Evolutionary conservation across 192 early-diverging fungal genomes (phyloP).

Genomic region (Rhizoclosmatium globosum): DNA sequence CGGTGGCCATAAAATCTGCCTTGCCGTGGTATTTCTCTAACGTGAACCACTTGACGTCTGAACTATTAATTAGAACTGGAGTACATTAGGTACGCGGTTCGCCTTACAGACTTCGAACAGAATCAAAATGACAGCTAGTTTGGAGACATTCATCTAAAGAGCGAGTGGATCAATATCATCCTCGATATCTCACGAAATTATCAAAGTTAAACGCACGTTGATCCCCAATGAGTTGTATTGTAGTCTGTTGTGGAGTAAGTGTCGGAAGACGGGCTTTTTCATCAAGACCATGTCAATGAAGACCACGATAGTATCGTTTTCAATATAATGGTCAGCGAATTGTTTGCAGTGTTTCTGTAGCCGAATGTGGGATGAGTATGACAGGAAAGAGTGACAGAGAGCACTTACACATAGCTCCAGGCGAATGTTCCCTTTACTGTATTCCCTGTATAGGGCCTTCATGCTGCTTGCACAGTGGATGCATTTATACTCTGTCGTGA

Average conservation of each 20-base stretch:
- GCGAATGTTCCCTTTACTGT: constrained; percentile 83
- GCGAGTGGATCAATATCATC: background rate
- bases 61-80: too few relatives aligned
- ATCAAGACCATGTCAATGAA: constrained; percentile 94
- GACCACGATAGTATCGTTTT: constrained; percentile 86
- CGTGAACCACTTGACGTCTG: constrained; percentile 91
- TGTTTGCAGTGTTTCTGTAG: constrained; percentile 22
- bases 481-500: constrained; percentile 57
- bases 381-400: constrained; percentile 41
- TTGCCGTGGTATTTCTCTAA: constrained; percentile 71
- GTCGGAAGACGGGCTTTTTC: constrained; percentile 86
- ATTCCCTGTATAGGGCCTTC: constrained; percentile 78
- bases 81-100: too few relatives aligned
- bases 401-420: constrained; percentile 71
- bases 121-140: constrained; percentile 80
- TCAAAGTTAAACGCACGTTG: constrained; percentile 28
- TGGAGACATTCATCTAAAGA: constrained; percentile 69
- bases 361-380: background rate
- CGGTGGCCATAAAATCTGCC: constrained; percentile 58
- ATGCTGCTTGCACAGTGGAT: constrained; percentile 81
- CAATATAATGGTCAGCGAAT: constrained; percentile 93
- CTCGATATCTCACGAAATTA: background rate
- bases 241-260: constrained; percentile 84
- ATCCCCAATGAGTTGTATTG: constrained; percentile 28
- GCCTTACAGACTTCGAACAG: constrained; percentile 87